A percentile compares a stretch with the other conserved stretches of the same genome.
phyloP scores from a whole-genome alignment of 495 filamentous ascomycete species.

The Aspergillus ostianus region DNA sequence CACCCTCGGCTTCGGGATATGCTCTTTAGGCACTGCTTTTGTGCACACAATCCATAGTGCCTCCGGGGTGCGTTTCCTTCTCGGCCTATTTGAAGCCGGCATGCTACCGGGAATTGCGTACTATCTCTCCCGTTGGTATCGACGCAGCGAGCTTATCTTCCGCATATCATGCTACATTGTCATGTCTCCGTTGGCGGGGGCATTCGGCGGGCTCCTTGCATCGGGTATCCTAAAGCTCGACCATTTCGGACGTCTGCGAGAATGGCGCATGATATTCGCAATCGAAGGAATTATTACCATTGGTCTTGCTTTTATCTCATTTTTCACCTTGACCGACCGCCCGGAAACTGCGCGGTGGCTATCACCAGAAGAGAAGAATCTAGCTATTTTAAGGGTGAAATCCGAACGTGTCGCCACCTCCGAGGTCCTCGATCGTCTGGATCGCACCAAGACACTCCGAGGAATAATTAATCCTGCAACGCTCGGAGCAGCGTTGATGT shows the following conservation, averaged over 20 bases:
- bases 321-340: slow-evolving; percentile 63
- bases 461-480: slow-evolving; percentile 52
- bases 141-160: slow-evolving; percentile 63
- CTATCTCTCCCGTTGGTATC: slow-evolving; percentile 70
- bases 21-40: slow-evolving; percentile 47
- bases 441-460: slow-evolving; percentile 39
- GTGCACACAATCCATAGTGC: slow-evolving; percentile 38
- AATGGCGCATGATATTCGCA: slow-evolving; percentile 73
- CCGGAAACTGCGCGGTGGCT: slow-evolving; percentile 65
- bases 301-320: slow-evolving; percentile 55
- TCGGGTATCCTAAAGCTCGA: slow-evolving; percentile 51
- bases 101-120: slow-evolving; percentile 73
- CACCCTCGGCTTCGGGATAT: slow-evolving; percentile 50
- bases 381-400: slow-evolving; percentile 59
- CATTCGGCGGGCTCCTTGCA: slow-evolving; percentile 68
- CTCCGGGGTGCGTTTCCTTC: slow-evolving; percentile 50
- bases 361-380: slow-evolving; percentile 57
- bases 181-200: slow-evolving; percentile 66
- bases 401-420: slow-evolving; percentile 64
- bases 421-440: slow-evolving; percentile 54
- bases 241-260: slow-evolving; percentile 43
- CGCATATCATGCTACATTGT: slow-evolving; percentile 50
- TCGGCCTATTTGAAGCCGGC: slow-evolving; percentile 67
- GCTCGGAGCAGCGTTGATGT: slow-evolving; percentile 43
- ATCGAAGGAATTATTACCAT: slow-evolving; percentile 73